Conservation (phyloP, 495 filamentous ascomycete genomes). For the Diplogelasinospora grovesii region DNA sequence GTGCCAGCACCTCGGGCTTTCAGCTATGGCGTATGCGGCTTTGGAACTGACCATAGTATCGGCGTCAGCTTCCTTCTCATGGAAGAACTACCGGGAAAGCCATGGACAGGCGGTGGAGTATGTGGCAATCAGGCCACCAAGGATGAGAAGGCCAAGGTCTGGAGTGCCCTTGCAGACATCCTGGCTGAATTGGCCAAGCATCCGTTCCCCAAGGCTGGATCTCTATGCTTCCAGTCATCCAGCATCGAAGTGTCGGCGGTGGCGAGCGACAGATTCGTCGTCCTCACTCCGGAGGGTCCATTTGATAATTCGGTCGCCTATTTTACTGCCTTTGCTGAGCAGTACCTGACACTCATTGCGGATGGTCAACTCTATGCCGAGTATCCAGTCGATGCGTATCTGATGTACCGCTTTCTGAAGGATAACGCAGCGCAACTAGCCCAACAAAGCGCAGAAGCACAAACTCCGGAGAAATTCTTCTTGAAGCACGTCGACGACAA, state of each 20-base stretch:
- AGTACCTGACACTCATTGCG: conserved; percentile 2
- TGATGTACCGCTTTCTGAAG: conserved; percentile 2
- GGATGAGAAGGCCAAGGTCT: neutral
- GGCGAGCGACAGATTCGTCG: conserved; percentile 6
- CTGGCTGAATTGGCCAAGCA: conserved; percentile 1
- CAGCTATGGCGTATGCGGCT: neutral
- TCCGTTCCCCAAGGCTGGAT: neutral
- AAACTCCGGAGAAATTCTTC: neutral
- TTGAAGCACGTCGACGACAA: conserved; percentile 5
- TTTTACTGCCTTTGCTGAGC: conserved; percentile 1
- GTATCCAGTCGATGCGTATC: conserved; percentile 2
- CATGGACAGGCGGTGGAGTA: conserved; percentile 1
- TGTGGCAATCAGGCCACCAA: neutral
- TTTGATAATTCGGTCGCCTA: conserved; percentile 2
- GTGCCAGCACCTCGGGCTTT: conserved; percentile 3
- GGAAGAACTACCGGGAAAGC: conserved; percentile 2
- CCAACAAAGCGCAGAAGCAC: neutral
- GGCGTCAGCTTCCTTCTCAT: conserved; percentile 5
- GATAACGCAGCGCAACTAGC: neutral
- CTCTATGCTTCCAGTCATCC: neutral
- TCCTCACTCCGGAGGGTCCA: neutral
- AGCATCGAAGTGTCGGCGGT: neutral
- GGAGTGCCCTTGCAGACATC: conserved; percentile 1
- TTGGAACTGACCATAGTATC: neutral
- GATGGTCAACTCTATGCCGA: neutral